Conservation (phyloP, 768 basidiomycete genomes). For the Lentinus tigrinus region DNA sequence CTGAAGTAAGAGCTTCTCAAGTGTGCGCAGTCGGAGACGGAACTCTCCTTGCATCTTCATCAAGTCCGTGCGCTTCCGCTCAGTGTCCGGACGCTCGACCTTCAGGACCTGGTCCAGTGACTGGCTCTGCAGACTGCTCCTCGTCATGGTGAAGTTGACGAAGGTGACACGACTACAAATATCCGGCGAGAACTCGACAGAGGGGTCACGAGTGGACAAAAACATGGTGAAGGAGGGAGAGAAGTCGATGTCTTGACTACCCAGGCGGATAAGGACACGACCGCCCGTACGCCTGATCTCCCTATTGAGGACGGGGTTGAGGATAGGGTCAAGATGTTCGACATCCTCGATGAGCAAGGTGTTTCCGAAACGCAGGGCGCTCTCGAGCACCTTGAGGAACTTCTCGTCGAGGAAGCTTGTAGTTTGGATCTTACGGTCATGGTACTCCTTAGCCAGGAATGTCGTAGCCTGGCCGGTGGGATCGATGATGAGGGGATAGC, state of each 20-base stretch:
- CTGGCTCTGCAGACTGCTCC: constrained; percentile 97
- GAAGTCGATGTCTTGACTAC: constrained; percentile 98
- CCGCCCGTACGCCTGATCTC: constrained; percentile 96
- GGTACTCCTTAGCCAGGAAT: constrained; percentile 93
- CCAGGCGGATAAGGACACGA: constrained; percentile 93
- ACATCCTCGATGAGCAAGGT: constrained; percentile 97
- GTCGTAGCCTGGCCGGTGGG: constrained; percentile 96
- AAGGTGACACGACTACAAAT: constrained; percentile 97
- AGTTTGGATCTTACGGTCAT: constrained; percentile 94
- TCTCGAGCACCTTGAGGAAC: constrained; percentile 97
- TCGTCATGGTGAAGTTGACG: constrained; percentile 98
- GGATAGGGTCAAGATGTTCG: constrained; percentile 94
- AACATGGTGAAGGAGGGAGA: constrained; percentile 99
- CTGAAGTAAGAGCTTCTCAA: constrained; percentile 90
- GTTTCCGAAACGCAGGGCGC: constrained; percentile 97
- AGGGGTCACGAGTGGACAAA: constrained; percentile 94
- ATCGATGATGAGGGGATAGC: constrained; percentile 96
- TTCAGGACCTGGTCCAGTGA: constrained; percentile 96
- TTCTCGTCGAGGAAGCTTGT: constrained; percentile 99
- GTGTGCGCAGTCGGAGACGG: constrained; percentile 84
- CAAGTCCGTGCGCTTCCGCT: constrained; percentile 91
- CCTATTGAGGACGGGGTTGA: constrained; percentile 95
- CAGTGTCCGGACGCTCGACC: constrained; percentile 95
- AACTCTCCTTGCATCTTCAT: constrained; percentile 99
- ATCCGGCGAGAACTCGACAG: constrained; percentile 96